phyloP scores from a whole-genome alignment of 164 flowering plant species.

The Amborella trichopoda region DNA sequence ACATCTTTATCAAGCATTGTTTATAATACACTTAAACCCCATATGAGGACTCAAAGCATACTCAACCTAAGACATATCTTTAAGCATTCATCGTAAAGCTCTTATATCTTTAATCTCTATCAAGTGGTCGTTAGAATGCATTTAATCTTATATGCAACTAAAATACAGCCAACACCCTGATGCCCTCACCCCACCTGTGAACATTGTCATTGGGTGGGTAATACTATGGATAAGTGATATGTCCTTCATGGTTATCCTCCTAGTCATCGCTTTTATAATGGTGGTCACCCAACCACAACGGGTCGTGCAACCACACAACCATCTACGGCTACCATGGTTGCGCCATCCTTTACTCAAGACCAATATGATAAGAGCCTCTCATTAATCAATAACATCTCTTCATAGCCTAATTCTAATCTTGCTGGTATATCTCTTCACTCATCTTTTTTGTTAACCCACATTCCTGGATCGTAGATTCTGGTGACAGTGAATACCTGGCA shows the following conservation, averaged over 20 bases:
- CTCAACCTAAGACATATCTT: too few species aligned
- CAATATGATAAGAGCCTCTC: constrained; percentile 2
- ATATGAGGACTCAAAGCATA: too few species aligned
- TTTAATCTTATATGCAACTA: too few species aligned
- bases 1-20: too few species aligned
- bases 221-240: constrained; percentile 1
- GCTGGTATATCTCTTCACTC: constrained; percentile 2
- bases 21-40: too few species aligned
- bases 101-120: too few species aligned
- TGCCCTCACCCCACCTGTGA: background rate
- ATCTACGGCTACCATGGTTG: background rate
- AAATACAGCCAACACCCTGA: too few species aligned
- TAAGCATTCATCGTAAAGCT: too few species aligned
- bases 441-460: background rate
- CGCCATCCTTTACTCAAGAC: background rate
- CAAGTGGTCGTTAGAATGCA: too few species aligned
- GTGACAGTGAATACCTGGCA: background rate
- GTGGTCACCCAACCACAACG: background rate
- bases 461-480: constrained; percentile 1
- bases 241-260: constrained; percentile 4
- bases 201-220: background rate
- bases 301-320: background rate
- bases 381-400: background rate
- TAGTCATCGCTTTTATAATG: background rate
- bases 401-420: background rate